These are phyloP conservation scores for Infundibulicybe gibba DNA, from an alignment of 768 basidiomycete genomes.

Conservation along the genomic window DNA sequence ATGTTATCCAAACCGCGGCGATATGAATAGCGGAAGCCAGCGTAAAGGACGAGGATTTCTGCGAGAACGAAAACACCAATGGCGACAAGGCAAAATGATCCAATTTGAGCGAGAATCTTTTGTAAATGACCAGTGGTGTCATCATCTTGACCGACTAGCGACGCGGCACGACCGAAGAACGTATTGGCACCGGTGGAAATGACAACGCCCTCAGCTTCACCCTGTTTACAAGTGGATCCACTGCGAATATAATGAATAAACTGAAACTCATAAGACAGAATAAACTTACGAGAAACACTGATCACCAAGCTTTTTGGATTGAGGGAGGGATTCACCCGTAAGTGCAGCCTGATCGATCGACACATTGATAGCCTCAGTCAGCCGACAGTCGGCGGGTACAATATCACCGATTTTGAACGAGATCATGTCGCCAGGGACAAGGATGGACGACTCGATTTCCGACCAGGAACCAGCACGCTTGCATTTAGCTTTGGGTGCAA, in stretches of 20 bases:
- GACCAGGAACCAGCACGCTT: slow-evolving; percentile 82
- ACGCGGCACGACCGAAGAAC: slow-evolving; percentile 98
- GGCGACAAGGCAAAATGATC: slow-evolving; percentile 93
- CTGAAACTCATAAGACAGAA: slow-evolving; percentile 3
- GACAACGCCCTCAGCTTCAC: slow-evolving; percentile 97
- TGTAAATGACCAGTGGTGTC: slow-evolving; percentile 98
- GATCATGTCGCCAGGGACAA: slow-evolving; percentile 95
- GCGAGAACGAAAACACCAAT: slow-evolving; percentile 95
- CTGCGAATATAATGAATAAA: slow-evolving; percentile 30
- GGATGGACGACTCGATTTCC: slow-evolving; percentile 85
- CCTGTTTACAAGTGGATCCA: slow-evolving; percentile 98
- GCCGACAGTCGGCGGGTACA: slow-evolving; percentile 96
- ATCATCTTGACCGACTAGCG: slow-evolving; percentile 95
- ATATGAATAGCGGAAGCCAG: slow-evolving; percentile 87
- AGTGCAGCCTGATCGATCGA: slow-evolving; percentile 98
- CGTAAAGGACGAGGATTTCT: slow-evolving; percentile 92
- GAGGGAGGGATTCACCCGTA: slow-evolving; percentile 95
- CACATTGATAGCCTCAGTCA: slow-evolving; percentile 94
- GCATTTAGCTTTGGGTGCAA: slow-evolving; percentile 95
- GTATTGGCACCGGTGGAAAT: slow-evolving; percentile 98
- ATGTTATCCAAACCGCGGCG: slow-evolving; percentile 96
- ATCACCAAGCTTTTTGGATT: slow-evolving; percentile 88
- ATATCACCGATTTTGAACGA: slow-evolving; percentile 99
- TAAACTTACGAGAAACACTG: slow-evolving; percentile 95
- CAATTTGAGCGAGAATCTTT: slow-evolving; percentile 97